These are phyloP conservation scores for Microsporum ferrugineum DNA, from an alignment of 2,329 filamentous ascomycete species.

Conservation along the genomic window DNA sequence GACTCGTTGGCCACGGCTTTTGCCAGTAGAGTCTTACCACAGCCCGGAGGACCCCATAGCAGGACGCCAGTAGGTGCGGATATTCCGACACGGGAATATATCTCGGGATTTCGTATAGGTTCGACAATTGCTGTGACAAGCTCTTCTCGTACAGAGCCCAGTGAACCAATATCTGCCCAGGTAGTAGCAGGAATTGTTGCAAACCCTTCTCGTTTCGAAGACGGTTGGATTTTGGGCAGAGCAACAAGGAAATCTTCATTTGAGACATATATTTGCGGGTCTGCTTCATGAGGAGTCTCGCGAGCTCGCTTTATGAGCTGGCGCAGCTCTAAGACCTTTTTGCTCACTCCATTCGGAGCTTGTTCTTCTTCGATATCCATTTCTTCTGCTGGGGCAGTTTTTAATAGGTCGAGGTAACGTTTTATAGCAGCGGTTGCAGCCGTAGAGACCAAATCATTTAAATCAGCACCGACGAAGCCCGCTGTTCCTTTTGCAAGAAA, in stretches of 20 bases:
- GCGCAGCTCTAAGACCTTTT: constrained; percentile 36
- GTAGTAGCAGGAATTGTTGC: constrained; percentile 87
- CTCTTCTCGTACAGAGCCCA: constrained; percentile 66
- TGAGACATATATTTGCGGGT: constrained; percentile 47
- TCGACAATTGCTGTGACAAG: constrained; percentile 78
- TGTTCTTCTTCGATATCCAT: constrained; percentile 43
- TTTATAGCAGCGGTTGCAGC: constrained; percentile 55
- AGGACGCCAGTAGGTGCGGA: constrained; percentile 74
- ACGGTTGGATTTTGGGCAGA: constrained; percentile 63
- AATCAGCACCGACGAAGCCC: constrained; percentile 84
- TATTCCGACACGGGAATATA: constrained; percentile 67
- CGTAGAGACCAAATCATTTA: constrained; percentile 59
- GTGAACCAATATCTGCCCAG: constrained; percentile 83
- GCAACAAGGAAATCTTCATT: constrained; percentile 63
- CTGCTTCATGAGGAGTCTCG: constrained; percentile 40
- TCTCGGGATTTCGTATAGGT: constrained; percentile 70
- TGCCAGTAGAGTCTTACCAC: constrained; percentile 89
- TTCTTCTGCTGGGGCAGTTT: constrained; percentile 28
- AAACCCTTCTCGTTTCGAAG: constrained; percentile 85
- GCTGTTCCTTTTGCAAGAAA: constrained; percentile 72
- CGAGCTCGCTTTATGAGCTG: constrained; percentile 46
- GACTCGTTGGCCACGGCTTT: constrained; percentile 94
- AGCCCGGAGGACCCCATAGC: constrained; percentile 92
- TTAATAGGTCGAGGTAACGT: constrained; percentile 45
- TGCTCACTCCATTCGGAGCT: constrained; percentile 20